Evolutionary conservation across 2,329 filamentous ascomycete genomes (phyloP), one percentile per base, ranked within the genome.

Genomic region (Aspergillus quadricinctus): DNA sequence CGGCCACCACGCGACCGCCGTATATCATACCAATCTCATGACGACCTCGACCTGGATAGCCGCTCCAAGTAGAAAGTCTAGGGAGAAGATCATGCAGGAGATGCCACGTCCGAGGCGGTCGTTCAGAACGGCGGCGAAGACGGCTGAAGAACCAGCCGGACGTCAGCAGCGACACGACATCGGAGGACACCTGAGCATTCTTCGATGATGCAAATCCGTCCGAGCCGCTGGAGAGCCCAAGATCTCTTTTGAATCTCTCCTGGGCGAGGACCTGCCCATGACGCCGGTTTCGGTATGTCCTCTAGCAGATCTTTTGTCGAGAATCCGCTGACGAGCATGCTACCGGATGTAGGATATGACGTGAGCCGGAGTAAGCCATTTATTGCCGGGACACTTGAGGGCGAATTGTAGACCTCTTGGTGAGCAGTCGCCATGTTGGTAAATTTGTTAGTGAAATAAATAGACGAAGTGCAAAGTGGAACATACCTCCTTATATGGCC

Each of bases 221-320:
- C 1, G 62, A 61, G 25, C 61, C 68, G 3, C 62, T 61, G 0
- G 72, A 71, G 23, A 75, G 68, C n/a, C 72, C 70, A 56, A 76
- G 75, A 56, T 76, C 74, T 21, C 66, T 60, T 57, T 76, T 75
- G 69, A 76, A 76, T 55, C 71, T 74, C 14, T 66, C 62, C 31
- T 75, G 62, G 25, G 72, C 71, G 27, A 77, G 66, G 25, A 76
- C 73, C 68, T 72, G 55, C 73, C 72, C 73, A 75, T 75, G 1
- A 76, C 73, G 61, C 73, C 73, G 14, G 23, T n/a, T n/a, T n/a
- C n/a, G n/a, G n/a, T n/a, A n/a, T n/a, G n/a, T n/a, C n/a, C n/a
- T n/a, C n/a, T n/a, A n/a, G n/a, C n/a, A n/a, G n/a, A n/a, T n/a
- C n/a, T n/a, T n/a, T n/a, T n/a, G n/a, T n/a, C n/a, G n/a, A n/a